Conservation (phyloP, 2,329 filamentous ascomycete species). For the Allantophomopsis lycopodina region DNA sequence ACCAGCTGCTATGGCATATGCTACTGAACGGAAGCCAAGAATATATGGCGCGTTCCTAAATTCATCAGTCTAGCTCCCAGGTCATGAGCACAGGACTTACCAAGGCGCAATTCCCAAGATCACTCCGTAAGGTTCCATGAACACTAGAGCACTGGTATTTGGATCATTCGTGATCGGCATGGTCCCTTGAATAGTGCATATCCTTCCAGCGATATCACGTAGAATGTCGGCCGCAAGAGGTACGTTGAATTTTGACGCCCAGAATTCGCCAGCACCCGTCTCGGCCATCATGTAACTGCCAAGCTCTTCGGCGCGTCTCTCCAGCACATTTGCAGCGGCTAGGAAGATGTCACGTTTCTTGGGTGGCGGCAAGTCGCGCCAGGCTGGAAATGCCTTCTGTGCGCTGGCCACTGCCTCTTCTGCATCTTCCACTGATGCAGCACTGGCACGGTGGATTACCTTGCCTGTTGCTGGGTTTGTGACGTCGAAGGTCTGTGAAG, state of each 20-base stretch:
- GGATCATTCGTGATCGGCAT: conserved; percentile 25
- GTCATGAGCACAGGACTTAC: conserved; percentile 27
- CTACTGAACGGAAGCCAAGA: conserved; percentile 37
- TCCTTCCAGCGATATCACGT: conserved; percentile 27
- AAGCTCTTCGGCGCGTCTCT: conserved; percentile 45
- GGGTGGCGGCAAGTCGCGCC: conserved; percentile 47
- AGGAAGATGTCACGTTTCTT: conserved; percentile 56
- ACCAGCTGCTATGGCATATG: conserved; percentile 59
- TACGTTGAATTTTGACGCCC: conserved; percentile 27
- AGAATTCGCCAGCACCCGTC: conserved; percentile 25
- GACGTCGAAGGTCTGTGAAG: conserved; percentile 37
- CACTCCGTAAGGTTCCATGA: conserved; percentile 68
- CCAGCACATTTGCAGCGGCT: conserved; percentile 52
- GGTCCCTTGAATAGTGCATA: conserved; percentile 20
- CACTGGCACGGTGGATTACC: conserved; percentile 39
- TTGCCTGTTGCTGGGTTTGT: conserved; percentile 37
- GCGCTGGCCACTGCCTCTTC: conserved; percentile 38
- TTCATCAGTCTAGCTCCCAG: background rate
- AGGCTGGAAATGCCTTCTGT: conserved; percentile 52
- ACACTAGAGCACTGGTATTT: conserved; percentile 45
- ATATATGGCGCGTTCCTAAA: conserved; percentile 43
- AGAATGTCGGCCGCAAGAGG: conserved; percentile 21
- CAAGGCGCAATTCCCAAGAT: conserved; percentile 71
- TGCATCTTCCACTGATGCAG: conserved; percentile 41
- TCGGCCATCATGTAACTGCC: conserved; percentile 39